Evolutionary conservation across 2,329 filamentous ascomycete species (phyloP).

Genomic region (Xylariales sp.): DNA sequence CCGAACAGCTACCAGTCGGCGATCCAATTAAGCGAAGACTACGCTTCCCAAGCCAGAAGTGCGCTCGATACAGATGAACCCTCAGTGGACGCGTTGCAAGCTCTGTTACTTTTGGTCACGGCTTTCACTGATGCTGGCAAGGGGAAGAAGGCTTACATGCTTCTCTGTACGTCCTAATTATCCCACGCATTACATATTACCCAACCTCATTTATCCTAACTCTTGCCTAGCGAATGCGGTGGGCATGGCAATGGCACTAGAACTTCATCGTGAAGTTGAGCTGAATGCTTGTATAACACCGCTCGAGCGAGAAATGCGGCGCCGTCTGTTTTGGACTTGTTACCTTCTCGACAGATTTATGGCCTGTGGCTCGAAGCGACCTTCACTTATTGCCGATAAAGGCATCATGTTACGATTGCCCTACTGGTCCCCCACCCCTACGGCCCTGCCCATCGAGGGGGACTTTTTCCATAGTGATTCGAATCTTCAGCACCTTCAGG

Average conservation of each 20-base stretch:
- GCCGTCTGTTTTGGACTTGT: slow-evolving; percentile 85
- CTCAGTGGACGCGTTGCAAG: slow-evolving; percentile 72
- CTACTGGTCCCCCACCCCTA: slow-evolving; percentile 62
- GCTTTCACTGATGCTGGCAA: slow-evolving; percentile 74
- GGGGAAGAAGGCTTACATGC: slow-evolving; percentile 84
- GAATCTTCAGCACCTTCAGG: slow-evolving; percentile 70
- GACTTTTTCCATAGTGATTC: slow-evolving; percentile 77
- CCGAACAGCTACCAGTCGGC: slow-evolving; percentile 64
- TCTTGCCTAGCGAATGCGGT: slow-evolving; percentile 59
- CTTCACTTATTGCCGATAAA: slow-evolving; percentile 75
- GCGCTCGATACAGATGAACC: slow-evolving; percentile 78
- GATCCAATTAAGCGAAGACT: slow-evolving; percentile 66
- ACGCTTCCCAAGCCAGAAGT: slow-evolving; percentile 62
- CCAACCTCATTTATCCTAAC: slow-evolving; percentile 25
- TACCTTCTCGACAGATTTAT: slow-evolving; percentile 84
- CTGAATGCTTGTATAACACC: slow-evolving; percentile 56
- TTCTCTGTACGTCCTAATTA: slow-evolving; percentile 56
- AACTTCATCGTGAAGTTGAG: slow-evolving; percentile 74
- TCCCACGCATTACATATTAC: not conserved
- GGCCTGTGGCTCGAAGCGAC: slow-evolving; percentile 75
- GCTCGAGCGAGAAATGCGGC: slow-evolving; percentile 69
- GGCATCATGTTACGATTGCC: slow-evolving; percentile 72
- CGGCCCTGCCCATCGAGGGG: slow-evolving; percentile 63
- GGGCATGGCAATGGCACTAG: slow-evolving; percentile 78
- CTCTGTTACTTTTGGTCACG: slow-evolving; percentile 69